These are phyloP conservation scores for Camelina neglecta DNA, from an alignment of 345 rosid genomes.

Conservation along the genomic window DNA sequence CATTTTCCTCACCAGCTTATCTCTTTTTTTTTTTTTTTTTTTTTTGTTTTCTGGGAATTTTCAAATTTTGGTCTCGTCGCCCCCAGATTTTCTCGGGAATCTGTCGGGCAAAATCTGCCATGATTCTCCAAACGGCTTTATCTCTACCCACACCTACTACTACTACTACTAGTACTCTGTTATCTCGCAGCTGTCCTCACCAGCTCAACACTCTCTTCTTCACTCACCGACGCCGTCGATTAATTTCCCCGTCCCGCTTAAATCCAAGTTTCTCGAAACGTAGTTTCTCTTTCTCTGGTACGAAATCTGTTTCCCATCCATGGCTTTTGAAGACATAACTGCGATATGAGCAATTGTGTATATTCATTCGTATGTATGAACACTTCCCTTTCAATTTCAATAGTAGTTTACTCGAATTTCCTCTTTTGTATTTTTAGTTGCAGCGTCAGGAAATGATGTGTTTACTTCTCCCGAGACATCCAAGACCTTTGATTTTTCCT, in stretches of 20 bases:
- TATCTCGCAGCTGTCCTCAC: slow-evolving; percentile 59
- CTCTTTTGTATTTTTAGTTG: slow-evolving; percentile 38
- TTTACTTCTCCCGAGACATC: slow-evolving; percentile 80
- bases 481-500: slow-evolving; percentile 84
- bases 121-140: slow-evolving; percentile 53
- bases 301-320: background rate
- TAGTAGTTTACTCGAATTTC: too few species aligned
- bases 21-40: background rate
- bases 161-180: slow-evolving; percentile 43
- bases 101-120: slow-evolving; percentile 29
- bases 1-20: slow-evolving; percentile 36
- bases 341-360: too few species aligned
- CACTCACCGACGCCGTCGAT: slow-evolving; percentile 53
- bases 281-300: slow-evolving; percentile 23
- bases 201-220: slow-evolving; percentile 78
- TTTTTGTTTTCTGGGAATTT: slow-evolving; percentile 16
- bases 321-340: background rate
- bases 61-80: slow-evolving; percentile 3
- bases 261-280: slow-evolving; percentile 16
- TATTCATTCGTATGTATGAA: too few species aligned
- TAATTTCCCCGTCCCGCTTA: slow-evolving; percentile 30
- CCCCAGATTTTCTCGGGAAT: slow-evolving; percentile 36
- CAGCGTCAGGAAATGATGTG: slow-evolving; percentile 57
- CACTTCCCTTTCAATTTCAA: too few species aligned
- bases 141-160: slow-evolving; percentile 54